These are phyloP conservation scores for Larix kaempferi DNA, from an alignment of 75 land plant species.

Conservation along the genomic window DNA sequence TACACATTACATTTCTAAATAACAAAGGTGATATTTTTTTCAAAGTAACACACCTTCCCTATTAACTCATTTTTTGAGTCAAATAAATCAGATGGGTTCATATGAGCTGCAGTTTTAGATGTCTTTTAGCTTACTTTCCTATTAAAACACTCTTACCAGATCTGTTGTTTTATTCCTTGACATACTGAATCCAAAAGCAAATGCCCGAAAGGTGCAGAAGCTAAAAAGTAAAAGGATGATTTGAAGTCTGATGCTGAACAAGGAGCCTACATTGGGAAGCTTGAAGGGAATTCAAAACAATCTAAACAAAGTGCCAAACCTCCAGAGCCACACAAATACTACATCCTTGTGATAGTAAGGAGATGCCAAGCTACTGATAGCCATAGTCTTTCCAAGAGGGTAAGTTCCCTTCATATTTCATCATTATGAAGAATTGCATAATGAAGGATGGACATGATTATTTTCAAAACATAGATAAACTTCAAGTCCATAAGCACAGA, in stretches of 20 bases:
- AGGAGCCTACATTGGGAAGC: background rate
- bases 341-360: constrained; percentile 13
- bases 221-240: background rate
- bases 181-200: constrained; percentile 33
- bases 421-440: no score
- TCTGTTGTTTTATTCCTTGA: background rate
- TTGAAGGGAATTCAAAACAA: background rate
- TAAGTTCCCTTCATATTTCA: background rate
- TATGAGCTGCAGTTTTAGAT: background rate
- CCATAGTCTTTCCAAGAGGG: no score
- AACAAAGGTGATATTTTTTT: no score
- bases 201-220: background rate
- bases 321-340: background rate
- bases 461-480: background rate
- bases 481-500: background rate
- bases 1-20: no score
- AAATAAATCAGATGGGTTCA: background rate
- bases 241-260: background rate
- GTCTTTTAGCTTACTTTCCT: background rate
- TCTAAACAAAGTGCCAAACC: constrained; percentile 19
- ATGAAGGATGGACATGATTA: no score
- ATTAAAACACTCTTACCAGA: background rate
- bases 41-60: no score
- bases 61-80: no score
- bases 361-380: constrained; percentile 27